phyloP scores from a whole-genome alignment of 2,329 filamentous ascomycete species.

The Bipolaris cookei region DNA sequence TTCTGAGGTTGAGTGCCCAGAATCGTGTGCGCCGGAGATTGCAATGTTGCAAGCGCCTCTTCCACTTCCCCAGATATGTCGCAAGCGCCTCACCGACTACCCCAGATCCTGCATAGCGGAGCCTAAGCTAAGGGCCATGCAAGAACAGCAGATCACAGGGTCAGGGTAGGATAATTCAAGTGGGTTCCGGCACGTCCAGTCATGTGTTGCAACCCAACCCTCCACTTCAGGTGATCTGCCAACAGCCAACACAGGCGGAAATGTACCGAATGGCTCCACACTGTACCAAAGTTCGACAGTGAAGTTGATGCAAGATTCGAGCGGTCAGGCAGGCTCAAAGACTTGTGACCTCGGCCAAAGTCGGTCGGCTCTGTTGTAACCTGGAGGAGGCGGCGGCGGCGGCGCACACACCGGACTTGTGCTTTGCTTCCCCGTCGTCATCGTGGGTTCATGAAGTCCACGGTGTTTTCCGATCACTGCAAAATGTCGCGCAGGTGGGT shows the following conservation, averaged over 20 bases:
- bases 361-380: background rate
- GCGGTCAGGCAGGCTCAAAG: conserved; percentile 1
- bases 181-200: conserved; percentile 28
- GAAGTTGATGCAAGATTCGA: background rate
- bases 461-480: background rate
- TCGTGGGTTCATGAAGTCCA: background rate
- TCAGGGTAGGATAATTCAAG: conserved; percentile 29
- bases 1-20: conserved; percentile 9
- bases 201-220: conserved; percentile 19
- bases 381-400: background rate
- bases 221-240: conserved; percentile 19
- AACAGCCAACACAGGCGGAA: conserved; percentile 9
- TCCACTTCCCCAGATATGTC: conserved; percentile 21
- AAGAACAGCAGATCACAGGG: conserved; percentile 32
- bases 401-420: background rate
- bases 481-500: background rate
- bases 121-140: conserved; percentile 19
- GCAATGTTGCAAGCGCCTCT: conserved; percentile 9
- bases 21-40: conserved; percentile 30
- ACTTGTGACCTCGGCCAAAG: conserved; percentile 13
- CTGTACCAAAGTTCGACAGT: conserved; percentile 1
- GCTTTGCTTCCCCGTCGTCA: background rate
- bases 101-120: conserved; percentile 19
- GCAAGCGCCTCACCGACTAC: conserved; percentile 10
- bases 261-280: conserved; percentile 1